These are phyloP conservation scores for Obba rivulosa DNA, from an alignment of 768 basidiomycete genomes.

Conservation along the genomic window DNA sequence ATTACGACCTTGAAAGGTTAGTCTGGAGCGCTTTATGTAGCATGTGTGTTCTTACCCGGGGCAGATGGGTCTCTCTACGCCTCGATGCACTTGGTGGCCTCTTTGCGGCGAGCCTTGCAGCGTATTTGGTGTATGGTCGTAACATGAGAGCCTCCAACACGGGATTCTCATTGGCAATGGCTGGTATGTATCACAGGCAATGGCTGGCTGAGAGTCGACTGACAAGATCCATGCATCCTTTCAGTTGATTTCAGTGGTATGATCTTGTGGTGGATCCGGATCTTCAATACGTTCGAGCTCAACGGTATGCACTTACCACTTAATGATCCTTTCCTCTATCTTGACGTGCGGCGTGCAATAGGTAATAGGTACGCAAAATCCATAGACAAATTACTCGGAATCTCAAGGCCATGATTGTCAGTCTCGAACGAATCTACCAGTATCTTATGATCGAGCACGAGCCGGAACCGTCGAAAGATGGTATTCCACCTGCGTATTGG, in stretches of 20 bases:
- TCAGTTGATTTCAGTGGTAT: constrained; percentile 49
- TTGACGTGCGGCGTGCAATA: not conserved
- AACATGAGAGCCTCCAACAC: constrained; percentile 35
- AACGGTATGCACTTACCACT: constrained; percentile 26
- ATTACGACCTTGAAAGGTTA: constrained; percentile 41
- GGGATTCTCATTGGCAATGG: constrained; percentile 38
- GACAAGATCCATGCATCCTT: too few species aligned
- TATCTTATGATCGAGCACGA: constrained; percentile 56
- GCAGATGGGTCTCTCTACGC: constrained; percentile 42
- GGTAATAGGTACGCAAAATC: constrained; percentile 24
- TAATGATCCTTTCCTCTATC: not conserved
- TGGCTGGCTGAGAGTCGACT: not conserved
- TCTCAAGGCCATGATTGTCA: constrained; percentile 11
- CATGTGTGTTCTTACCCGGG: not conserved
- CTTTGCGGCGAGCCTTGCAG: constrained; percentile 45
- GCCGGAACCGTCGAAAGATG: constrained; percentile 29
- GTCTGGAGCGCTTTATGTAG: not conserved
- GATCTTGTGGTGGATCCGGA: constrained; percentile 49
- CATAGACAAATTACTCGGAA: not conserved
- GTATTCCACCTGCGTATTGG: constrained; percentile 55
- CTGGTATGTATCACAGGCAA: constrained; percentile 23
- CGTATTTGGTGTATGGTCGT: constrained; percentile 45
- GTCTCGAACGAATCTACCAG: constrained; percentile 45
- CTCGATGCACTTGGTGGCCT: constrained; percentile 52
- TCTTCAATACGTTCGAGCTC: constrained; percentile 41